Evolutionary conservation across 2,329 filamentous ascomycete genomes (phyloP).

Genomic region (Arthrinium phaeospermum): DNA sequence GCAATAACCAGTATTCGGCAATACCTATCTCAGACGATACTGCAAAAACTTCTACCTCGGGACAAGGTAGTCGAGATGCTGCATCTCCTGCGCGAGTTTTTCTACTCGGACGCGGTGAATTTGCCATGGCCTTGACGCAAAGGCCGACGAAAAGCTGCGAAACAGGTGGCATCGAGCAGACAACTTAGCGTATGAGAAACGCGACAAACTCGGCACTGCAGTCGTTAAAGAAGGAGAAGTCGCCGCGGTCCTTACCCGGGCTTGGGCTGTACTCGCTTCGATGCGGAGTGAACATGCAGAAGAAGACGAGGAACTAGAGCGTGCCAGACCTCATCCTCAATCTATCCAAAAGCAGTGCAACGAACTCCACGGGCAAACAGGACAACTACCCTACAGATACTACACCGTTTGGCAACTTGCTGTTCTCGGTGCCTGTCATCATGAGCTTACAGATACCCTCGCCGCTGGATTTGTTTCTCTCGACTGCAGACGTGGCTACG

Average conservation of each 20-base stretch:
- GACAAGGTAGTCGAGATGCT: constrained; percentile 78
- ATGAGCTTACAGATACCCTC: constrained; percentile 76
- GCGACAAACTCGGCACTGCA: constrained; percentile 65
- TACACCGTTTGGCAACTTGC: constrained; percentile 74
- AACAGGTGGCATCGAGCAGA: constrained; percentile 72
- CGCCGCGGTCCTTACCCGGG: constrained; percentile 73
- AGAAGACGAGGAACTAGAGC: constrained; percentile 83
- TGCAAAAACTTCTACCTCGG: constrained; percentile 82
- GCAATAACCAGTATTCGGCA: constrained; percentile 78
- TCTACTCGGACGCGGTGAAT: constrained; percentile 86
- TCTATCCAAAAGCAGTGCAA: constrained; percentile 55
- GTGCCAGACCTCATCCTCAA: constrained; percentile 80
- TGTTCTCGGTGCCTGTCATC: constrained; percentile 77
- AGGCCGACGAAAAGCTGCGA: constrained; percentile 82
- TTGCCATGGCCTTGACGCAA: constrained; percentile 83
- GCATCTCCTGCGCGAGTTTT: constrained; percentile 84
- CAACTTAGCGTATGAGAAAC: constrained; percentile 61
- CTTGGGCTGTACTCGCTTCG: constrained; percentile 81
- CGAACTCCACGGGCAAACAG: constrained; percentile 22
- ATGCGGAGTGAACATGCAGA: constrained; percentile 73
- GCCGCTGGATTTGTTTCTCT: constrained; percentile 87
- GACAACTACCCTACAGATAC: background rate
- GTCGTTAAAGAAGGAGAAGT: constrained; percentile 88
- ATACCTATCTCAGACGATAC: constrained; percentile 81
- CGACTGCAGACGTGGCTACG: constrained; percentile 73